Evolutionary conservation across 2,329 filamentous ascomycete genomes (phyloP).

Genomic region (Nothophaeocryptopus gaeumannii): DNA sequence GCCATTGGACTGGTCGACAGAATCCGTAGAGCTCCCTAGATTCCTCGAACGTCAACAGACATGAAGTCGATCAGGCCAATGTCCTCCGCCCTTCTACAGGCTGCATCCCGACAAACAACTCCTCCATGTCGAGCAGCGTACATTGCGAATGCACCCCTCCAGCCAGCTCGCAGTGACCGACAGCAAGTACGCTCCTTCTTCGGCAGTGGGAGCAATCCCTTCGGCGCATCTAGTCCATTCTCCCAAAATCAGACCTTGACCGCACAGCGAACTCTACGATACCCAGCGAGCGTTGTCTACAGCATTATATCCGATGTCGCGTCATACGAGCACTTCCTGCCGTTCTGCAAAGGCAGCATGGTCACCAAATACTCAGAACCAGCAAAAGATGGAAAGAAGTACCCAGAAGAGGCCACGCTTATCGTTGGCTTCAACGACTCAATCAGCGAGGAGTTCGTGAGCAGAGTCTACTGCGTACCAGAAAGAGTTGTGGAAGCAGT

Average conservation of each 20-base stretch:
- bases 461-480: conserved; percentile 73
- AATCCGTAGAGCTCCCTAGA: too few relatives aligned
- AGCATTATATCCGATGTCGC: conserved; percentile 83
- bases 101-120: conserved; percentile 13
- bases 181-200: conserved; percentile 40
- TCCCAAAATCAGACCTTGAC: conserved; percentile 67
- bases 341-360: conserved; percentile 75
- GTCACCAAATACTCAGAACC: conserved; percentile 71
- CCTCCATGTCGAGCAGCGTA: conserved; percentile 16
- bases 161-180: conserved; percentile 15
- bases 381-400: conserved; percentile 47
- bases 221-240: conserved; percentile 42
- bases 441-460: conserved; percentile 80
- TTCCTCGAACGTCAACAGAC: neutral
- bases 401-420: conserved; percentile 74
- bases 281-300: conserved; percentile 70
- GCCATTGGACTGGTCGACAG: too few relatives aligned
- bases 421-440: conserved; percentile 80
- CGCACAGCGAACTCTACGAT: conserved; percentile 73
- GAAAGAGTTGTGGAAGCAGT: conserved; percentile 72
- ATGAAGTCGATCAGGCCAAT: conserved; percentile 31
- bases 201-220: conserved; percentile 9
- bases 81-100: conserved; percentile 22
- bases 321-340: conserved; percentile 82
- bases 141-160: conserved; percentile 12